Base-by-base conservation (phyloP, 2,329 filamentous ascomycete genomes). In the Thyridium curvatum region DNA sequence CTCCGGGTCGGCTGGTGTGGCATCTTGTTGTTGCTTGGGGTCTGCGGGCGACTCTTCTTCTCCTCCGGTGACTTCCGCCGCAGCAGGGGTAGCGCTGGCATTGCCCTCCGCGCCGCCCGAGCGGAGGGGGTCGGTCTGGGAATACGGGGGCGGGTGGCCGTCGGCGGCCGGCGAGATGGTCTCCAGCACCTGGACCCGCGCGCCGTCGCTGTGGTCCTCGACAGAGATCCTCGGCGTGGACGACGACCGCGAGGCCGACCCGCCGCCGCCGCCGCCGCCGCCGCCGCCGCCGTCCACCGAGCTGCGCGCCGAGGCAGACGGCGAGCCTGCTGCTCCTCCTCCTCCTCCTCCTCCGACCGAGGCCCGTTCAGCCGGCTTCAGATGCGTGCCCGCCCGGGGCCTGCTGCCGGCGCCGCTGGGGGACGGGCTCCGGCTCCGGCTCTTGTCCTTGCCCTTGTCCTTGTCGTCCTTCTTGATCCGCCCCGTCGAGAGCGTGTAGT, bases 401-500 rank as follows among this genome's bases (percentile, higher is more conserved):
- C 13, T 18, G 14, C 45, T 17, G 45, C 34, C 26, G 41, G 50
- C 9, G 37, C 36, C 35, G 41, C 42, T 30, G 41, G 41, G 10
- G 21, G 44, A 41, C 42, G 32, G 18, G 38, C 46, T 34, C 46
- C 46, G 10, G 44, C 41, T 12, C 46, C 69, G 66, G 12, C 59
- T 58, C 40, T n/a, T n/a, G n/a, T n/a, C n/a, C n/a, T n/a, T n/a
- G n/a, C n/a, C n/a, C n/a, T n/a, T n/a, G n/a, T n/a, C n/a, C n/a
- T n/a, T n/a, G n/a, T n/a, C n/a, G n/a, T n/a, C n/a, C n/a, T 60
- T 56, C 49, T 84, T 89, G 3, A 73, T 71, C 42, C 78, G 71
- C 4, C 89, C 89, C 9, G 84, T 83, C 47, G 85, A 89, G n/a
- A 85, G 75, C 1, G 89, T 94, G 55, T 91, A 95, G 57, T 94